Percentiles rank a stretch among this genome's conserved stretches.
These are phyloP conservation scores for Candolleomyces eurysporus DNA, from an alignment of 768 basidiomycete genomes.

Conservation along the genomic window DNA sequence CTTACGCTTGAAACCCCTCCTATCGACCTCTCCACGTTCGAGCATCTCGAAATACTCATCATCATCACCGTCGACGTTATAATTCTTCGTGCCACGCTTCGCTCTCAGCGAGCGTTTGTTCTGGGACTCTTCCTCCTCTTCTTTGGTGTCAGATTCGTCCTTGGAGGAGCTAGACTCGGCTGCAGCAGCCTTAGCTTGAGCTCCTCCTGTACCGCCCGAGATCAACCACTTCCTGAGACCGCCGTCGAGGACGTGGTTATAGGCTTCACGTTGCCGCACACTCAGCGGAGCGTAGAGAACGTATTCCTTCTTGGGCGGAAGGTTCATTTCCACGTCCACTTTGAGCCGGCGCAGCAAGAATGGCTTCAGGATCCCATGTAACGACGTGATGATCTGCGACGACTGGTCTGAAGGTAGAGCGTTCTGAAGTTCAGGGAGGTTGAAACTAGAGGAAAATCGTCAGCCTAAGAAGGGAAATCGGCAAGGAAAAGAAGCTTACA, in stretches of 20 bases:
- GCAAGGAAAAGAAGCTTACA: slow-evolving; percentile 43
- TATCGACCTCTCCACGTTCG: slow-evolving; percentile 46
- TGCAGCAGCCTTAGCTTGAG: slow-evolving; percentile 14
- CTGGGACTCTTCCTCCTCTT: slow-evolving; percentile 22
- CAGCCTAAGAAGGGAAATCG: neutral
- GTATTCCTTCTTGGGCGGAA: slow-evolving; percentile 95
- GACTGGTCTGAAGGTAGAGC: slow-evolving; percentile 58
- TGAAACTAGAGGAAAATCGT: slow-evolving; percentile 49
- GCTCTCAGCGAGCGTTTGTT: slow-evolving; percentile 25
- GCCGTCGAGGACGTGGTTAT: slow-evolving; percentile 74
- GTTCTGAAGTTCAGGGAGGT: slow-evolving; percentile 62
- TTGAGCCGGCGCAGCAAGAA: slow-evolving; percentile 93
- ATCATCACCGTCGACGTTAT: slow-evolving; percentile 59
- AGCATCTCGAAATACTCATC: slow-evolving; percentile 65
- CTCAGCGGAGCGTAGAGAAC: slow-evolving; percentile 90
- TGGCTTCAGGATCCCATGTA: slow-evolving; percentile 91
- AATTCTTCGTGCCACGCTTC: slow-evolving; percentile 40
- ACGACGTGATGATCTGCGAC: slow-evolving; percentile 65
- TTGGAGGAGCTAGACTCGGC: slow-evolving; percentile 13
- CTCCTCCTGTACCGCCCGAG: slow-evolving; percentile 28
- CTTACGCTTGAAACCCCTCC: slow-evolving; percentile 29
- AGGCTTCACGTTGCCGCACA: slow-evolving; percentile 77
- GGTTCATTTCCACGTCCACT: slow-evolving; percentile 72
- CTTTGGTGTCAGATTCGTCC: slow-evolving; percentile 13
- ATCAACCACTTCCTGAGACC: slow-evolving; percentile 65